Percentiles rank a stretch among this genome's conserved stretches.
phyloP scores from a whole-genome alignment of 139 green algal genomes.

The Auxenochlorella pyrenoidosa region DNA sequence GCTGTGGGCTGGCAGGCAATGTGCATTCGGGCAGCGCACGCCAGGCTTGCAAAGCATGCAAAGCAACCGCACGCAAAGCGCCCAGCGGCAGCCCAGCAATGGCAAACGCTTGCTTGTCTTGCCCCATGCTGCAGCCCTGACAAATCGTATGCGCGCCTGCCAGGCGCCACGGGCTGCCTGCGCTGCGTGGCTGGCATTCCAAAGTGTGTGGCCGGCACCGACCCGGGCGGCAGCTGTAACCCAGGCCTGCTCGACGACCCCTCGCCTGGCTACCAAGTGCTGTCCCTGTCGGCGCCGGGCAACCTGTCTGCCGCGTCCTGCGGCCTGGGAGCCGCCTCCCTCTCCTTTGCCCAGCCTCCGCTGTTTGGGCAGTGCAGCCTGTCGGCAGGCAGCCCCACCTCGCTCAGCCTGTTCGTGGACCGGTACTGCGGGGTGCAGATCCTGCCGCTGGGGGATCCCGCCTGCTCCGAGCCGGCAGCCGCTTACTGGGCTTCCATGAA shows the following conservation, averaged over 20 bases:
- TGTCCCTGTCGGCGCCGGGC: neutral
- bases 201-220: constrained; percentile 1
- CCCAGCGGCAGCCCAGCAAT: neutral
- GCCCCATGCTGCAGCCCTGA: neutral
- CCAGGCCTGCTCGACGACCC: neutral
- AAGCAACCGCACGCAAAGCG: too few relatives aligned
- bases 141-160: constrained; percentile 4
- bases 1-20: too few relatives aligned
- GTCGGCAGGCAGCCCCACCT: neutral
- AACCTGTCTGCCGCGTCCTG: neutral
- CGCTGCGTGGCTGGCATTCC: constrained; percentile 2
- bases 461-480: constrained; percentile 4
- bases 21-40: too few relatives aligned
- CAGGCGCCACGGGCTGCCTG: constrained; percentile 13
- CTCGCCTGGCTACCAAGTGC: constrained; percentile 16
- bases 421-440: constrained; percentile 16
- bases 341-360: neutral
- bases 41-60: too few relatives aligned
- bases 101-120: neutral
- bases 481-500: neutral
- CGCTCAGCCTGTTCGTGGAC: constrained; percentile 16
- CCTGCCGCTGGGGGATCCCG: constrained; percentile 2
- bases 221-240: neutral
- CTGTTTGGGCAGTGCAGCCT: constrained; percentile 22
- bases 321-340: neutral